These are phyloP conservation scores for Nicotiana paniculata DNA, from an alignment of 257 asterid genomes.

Conservation along the genomic window DNA sequence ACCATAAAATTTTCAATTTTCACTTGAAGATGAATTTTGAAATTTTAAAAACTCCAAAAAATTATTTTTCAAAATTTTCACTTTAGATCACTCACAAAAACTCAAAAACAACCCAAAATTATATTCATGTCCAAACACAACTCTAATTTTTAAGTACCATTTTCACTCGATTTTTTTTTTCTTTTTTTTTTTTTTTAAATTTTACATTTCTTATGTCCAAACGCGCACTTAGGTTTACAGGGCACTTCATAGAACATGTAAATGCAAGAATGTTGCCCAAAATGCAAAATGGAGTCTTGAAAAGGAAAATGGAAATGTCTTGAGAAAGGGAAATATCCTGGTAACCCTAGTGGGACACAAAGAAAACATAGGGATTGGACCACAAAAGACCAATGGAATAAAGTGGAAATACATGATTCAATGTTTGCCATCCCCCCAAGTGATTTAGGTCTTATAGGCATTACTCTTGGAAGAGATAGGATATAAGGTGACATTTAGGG, in stretches of 20 bases:
- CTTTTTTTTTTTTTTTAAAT: no score
- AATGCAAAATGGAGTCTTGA: conserved; percentile 43
- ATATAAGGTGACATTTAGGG: conserved; percentile 34
- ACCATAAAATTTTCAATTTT: no score
- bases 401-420: conserved; percentile 6
- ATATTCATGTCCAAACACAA: no score
- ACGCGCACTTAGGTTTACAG: neutral
- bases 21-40: no score
- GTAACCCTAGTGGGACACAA: conserved; percentile 30
- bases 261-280: conserved; percentile 14
- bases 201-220: no score
- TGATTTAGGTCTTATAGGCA: conserved; percentile 21
- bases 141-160: no score
- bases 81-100: no score
- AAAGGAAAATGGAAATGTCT: conserved; percentile 3
- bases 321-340: conserved; percentile 15
- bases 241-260: neutral
- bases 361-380: conserved; percentile 20
- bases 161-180: no score
- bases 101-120: no score
- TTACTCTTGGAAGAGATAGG: conserved; percentile 8
- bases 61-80: no score
- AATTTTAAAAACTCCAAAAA: no score
- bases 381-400: conserved; percentile 24
- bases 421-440: conserved; percentile 11